Evolutionary conservation across 441 rosid species (phyloP), one percentile per base, ranked within the genome.

Genomic region (Gossypium armourianum): DNA sequence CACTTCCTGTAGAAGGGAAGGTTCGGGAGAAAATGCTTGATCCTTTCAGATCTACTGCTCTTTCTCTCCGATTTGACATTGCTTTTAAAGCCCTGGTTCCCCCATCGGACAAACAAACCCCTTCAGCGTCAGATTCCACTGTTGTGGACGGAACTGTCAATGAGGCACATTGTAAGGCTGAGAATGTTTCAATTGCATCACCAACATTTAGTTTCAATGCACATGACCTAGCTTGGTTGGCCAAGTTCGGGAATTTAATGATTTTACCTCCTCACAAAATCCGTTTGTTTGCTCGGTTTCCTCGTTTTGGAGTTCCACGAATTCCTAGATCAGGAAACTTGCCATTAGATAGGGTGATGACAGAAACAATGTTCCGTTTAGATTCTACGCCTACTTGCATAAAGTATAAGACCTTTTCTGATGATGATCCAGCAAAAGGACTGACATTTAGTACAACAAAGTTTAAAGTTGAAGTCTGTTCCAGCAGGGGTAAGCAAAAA

Each of bases 11-110:
- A 64, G 99, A 96, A 85, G 91, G 90, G 69, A 84, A 83, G 80
- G 80, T 90, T 75, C 90, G 92, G 65, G 98, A 90, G 60, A 84
- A 78, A 68, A 83, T 93, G 60, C 86, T 88, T 85, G 99, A 96
- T 85, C 97, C 97, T 53, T 96, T 91, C 77, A 84, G 99, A 83
- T 96, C 99, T 73, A 96, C 99, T 53, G 82, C 97, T 70, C 85
- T 96, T 54, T 90, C 97, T 9, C 90, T 96, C 66, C 82, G 88
- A 43, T n/a, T 24, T 93, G 97, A 96, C 83, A 85, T 96, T 74
- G 87, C 93, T 80, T 78, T 93, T 53, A 86, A 91, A 80, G 92
- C 99, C 61, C 49, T 63, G 19, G 62, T 69, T 78, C 72, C 79
- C 10, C 65, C 69, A 4, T 52, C 68, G 62, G 83, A 83, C 66